These are phyloP conservation scores for Tulasnella sp. DNA, from an alignment of 768 basidiomycete species.

Conservation along the genomic window DNA sequence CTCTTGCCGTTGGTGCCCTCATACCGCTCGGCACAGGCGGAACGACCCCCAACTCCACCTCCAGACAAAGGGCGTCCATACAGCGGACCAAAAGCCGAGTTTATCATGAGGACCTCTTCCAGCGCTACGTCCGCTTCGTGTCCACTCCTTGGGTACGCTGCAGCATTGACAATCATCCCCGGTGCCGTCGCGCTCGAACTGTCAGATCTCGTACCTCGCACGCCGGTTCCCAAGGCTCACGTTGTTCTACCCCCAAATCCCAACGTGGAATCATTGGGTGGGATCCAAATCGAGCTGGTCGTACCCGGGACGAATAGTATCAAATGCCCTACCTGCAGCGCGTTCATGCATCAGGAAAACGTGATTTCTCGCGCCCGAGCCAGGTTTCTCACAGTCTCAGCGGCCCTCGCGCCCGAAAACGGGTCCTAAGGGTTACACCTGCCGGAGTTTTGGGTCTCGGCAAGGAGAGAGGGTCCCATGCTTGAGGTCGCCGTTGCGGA, in stretches of 20 bases:
- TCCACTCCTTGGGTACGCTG: neutral
- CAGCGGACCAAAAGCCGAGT: neutral
- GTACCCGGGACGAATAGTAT: neutral
- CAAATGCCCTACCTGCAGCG: conserved; percentile 43
- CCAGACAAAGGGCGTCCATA: neutral
- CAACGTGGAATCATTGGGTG: neutral
- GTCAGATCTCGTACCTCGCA: neutral
- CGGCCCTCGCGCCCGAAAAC: too few relatives aligned
- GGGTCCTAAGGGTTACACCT: too few relatives aligned
- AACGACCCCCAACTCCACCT: neutral
- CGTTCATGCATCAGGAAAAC: conserved; percentile 52
- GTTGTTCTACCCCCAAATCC: neutral
- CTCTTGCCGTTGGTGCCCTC: neutral
- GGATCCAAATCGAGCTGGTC: neutral
- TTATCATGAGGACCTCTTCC: neutral
- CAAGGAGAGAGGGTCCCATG: too few relatives aligned
- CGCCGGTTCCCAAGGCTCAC: conserved; percentile 1
- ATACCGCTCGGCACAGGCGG: neutral
- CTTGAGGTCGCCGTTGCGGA: too few relatives aligned
- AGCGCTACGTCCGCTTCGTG: neutral
- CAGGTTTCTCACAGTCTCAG: too few relatives aligned
- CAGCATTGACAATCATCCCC: neutral
- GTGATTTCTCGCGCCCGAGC: too few relatives aligned
- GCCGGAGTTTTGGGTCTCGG: too few relatives aligned
- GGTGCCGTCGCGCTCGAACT: neutral